Base-by-base conservation (phyloP, 2,329 filamentous ascomycete genomes). In the Penicillium griseofulvum region DNA sequence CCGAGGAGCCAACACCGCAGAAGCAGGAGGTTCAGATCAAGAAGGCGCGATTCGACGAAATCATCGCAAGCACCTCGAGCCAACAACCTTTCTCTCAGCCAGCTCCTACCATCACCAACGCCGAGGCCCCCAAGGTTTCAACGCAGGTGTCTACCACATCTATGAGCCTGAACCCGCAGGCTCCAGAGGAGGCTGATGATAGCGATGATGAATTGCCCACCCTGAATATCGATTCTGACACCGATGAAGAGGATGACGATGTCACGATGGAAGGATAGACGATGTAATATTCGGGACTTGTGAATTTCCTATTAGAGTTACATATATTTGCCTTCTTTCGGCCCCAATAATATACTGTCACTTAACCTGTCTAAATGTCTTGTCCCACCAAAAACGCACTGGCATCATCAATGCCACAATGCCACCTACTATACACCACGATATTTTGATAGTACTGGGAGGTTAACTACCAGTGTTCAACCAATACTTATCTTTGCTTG, bases 141-240 rank as follows among this genome's bases (percentile, higher is more conserved):
- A 51, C 38, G 22, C 56, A 41, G 24, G 36, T 55, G 19, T 39
- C 53, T 22, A 54, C 56, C 45, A 46, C 48, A 29, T 37, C 65
- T 26, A 43, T 53, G 11, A 41, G 56, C 16, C 26, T 57, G 34
- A 42, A 45, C 5, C n/a, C 49, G 7, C 48, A 57, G 9, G 52
- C 53, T 36, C 36, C 55, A 5, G 60, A 61, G 28, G 60, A 63
- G 29, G 61, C 63, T 17, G 74, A 70, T 48, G 74, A 74, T 31
- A 78, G 75, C 55, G 79, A 78, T 55, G 78, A 78, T 58, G 80
- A 80, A 51, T 74, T 81, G 57, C 80, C 80, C 2, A 72, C 75
- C 29, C 68, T 81, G 38, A 74, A 79, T 55, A 64, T 78, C n/a
- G 76, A 76, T 17, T 62, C 75, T n/a, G 77, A 78, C 59, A 77